Evolutionary conservation across 179 eudicot species (phyloP).

Genomic region (Monotropa hypopitys): DNA sequence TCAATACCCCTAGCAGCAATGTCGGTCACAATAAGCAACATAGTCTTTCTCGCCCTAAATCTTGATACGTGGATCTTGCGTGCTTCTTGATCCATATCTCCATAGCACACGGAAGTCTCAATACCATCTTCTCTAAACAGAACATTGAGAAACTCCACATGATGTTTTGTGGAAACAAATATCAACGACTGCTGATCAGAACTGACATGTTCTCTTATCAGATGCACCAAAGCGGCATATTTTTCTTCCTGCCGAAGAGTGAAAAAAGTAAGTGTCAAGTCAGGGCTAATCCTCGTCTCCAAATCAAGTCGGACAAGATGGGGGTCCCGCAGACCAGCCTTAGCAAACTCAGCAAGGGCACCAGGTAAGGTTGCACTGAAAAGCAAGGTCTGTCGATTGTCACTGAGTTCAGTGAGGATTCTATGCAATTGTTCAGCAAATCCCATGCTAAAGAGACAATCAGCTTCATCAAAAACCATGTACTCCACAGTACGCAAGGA

Average conservation of each 20-base stretch:
- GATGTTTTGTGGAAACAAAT: slow-evolving; percentile 82
- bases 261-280: slow-evolving; percentile 60
- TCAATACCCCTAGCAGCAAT: slow-evolving; percentile 93
- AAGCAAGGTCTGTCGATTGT: slow-evolving; percentile 80
- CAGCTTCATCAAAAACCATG: slow-evolving; percentile 98
- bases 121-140: slow-evolving; percentile 61
- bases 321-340: slow-evolving; percentile 91
- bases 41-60: slow-evolving; percentile 75
- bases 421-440: slow-evolving; percentile 85
- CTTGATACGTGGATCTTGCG: slow-evolving; percentile 54
- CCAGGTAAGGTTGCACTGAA: slow-evolving; percentile 95
- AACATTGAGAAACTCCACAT: slow-evolving; percentile 67
- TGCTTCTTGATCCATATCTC: slow-evolving; percentile 93
- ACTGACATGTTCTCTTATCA: slow-evolving; percentile 58
- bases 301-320: slow-evolving; percentile 79
- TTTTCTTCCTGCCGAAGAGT: slow-evolving; percentile 86
- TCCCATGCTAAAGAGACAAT: slow-evolving; percentile 80
- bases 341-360: slow-evolving; percentile 88
- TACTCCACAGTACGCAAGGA: slow-evolving; percentile 79
- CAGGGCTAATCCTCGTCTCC: slow-evolving; percentile 78
- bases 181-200: slow-evolving; percentile 62
- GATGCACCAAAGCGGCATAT: slow-evolving; percentile 64
- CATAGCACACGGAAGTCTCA: slow-evolving; percentile 68
- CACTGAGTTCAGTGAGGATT: slow-evolving; percentile 61
- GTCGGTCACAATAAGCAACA: slow-evolving; percentile 83